Conservation (phyloP, 2,329 filamentous ascomycete species). For the Claviceps pusilla region DNA sequence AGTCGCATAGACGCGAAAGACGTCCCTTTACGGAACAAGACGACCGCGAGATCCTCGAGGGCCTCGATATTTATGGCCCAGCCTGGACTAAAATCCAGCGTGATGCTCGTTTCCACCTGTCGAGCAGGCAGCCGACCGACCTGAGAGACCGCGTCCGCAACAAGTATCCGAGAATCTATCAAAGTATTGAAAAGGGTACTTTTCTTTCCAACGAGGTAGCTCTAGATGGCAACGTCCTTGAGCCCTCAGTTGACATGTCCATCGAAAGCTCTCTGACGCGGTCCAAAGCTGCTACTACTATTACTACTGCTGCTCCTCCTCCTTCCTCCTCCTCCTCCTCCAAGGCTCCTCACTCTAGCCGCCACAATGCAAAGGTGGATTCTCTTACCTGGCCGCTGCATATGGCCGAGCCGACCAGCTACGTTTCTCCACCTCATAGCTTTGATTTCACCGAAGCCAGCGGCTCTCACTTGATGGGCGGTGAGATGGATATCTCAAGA, state of each 20-base stretch:
- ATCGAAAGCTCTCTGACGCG: conserved; percentile 31
- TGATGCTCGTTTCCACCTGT: conserved; percentile 42
- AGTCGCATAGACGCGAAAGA: conserved; percentile 44
- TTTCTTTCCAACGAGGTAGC: conserved; percentile 29
- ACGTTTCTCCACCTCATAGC: conserved; percentile 12
- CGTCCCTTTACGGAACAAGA: conserved; percentile 48
- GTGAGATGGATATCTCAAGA: conserved; percentile 49
- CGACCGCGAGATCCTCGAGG: conserved; percentile 45
- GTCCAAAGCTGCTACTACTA: conserved; percentile 13
- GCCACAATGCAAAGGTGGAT: conserved; percentile 31
- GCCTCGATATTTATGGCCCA: conserved; percentile 44
- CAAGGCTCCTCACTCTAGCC: conserved; percentile 23
- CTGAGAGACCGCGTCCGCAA: conserved; percentile 48
- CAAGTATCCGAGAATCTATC: conserved; percentile 45
- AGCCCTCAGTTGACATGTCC: conserved; percentile 35
- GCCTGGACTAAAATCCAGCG: conserved; percentile 53
- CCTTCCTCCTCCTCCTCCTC: neutral
- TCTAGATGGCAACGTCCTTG: conserved; percentile 29
- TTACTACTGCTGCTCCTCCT: neutral
- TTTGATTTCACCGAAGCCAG: conserved; percentile 31
- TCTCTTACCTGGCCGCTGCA: conserved; percentile 27
- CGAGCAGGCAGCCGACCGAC: conserved; percentile 45
- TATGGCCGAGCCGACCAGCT: conserved; percentile 17
- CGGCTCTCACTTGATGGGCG: conserved; percentile 25
- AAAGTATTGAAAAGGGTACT: conserved; percentile 39